Evolutionary conservation across 2,329 filamentous ascomycete genomes (phyloP), one percentile per base, ranked within the genome.

Genomic region (Scopulariopsis brevicaulis): DNA sequence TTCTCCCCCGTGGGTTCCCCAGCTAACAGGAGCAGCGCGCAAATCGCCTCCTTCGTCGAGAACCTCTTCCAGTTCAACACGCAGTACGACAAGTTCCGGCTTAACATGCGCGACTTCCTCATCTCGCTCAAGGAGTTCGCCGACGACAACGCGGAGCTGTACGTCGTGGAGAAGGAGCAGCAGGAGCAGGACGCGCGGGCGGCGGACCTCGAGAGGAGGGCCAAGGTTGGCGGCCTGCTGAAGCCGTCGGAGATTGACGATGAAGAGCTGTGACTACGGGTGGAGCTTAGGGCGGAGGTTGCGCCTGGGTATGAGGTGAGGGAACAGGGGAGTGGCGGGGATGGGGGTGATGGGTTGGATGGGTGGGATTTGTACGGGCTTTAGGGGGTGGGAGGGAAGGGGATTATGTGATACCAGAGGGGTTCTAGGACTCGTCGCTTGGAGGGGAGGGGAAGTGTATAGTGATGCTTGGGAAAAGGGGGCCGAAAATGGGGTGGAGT

Each of bases 171-270:
- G 72, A 91, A 96, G 71, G 94, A 99, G 73, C 88, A 95, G 71
- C 90, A 91, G 62, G 87, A 93, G 61, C 85, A 84, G 63, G 89
- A 93, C 65, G 89, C 89, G 53, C 90, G 92, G 71, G 85, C 87
- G 54, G 89, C 90, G 24, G 95, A 99, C 70, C 86, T 92, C 66
- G 90, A 96, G 73, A 87, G 93, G 64, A 85, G 90, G 62, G 89
- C 93, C 75, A 97, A 96, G 79, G 90, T 99, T 58, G 92, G 94
- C 64, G 94, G 95, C 67, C 79, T 99, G 61, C 79, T 99, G 67
- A 97, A 99, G 79, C 95, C 94, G 55, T 94, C 91, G n/a, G 94
- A 99, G 71, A 83, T 99, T 69, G 93, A 91, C 63, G 89, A 93
- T 65, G 89, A 93, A 67, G 88, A 92, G 74, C 80, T 92, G 73